Evolutionary conservation across 1,139 yeast genomes (phyloP), one percentile per base, ranked within the genome.

Genomic region (Geotrichum australiense): DNA sequence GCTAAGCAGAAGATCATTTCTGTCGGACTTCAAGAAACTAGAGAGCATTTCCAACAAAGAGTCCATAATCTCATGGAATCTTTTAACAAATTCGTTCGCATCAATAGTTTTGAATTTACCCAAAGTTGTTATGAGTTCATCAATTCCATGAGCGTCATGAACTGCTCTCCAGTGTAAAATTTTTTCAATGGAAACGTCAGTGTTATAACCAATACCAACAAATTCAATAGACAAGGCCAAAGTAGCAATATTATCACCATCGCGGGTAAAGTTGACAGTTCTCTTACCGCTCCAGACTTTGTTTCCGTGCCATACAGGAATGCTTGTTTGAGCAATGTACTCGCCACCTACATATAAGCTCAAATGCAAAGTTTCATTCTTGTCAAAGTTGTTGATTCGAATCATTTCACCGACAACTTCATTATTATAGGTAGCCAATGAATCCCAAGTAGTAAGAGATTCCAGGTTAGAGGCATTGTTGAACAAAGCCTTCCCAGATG

Each of bases 321-420:
- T 44, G 16, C 43, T 48, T 15, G 78, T 78, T 49, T 72, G 75
- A 32, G 86, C 91, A 47, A 76, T 65, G 42, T 71, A 66, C 21
- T 68, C 68, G 18, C 86, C 89, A 53, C 83, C 81, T 30, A 75
- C 68, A 52, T 70, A 84, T 27, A 82, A 69, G n/a, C 73, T 69
- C 44, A 85, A 66, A 26, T 69, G 61, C 42, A 85, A 62, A 41
- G 66, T 66, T 54, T 83, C 93, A 45, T 74, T 75, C 28, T 58
- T 55, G 55, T 73, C 70, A 24, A 80, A 65, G 39, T 82, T 80
- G 46, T 73, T 71, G 20, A 80, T 67, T 54, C 77, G 73, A 37
- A 81, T 68, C 44, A 74, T 70, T 58, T 81, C 91, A 29, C 93
- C 93, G 49, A 82, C 68, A 8, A 75, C 70, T 59, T 86, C 96